Base-by-base conservation (phyloP, 345 rosid species). In the Eucalyptus marginata region DNA sequence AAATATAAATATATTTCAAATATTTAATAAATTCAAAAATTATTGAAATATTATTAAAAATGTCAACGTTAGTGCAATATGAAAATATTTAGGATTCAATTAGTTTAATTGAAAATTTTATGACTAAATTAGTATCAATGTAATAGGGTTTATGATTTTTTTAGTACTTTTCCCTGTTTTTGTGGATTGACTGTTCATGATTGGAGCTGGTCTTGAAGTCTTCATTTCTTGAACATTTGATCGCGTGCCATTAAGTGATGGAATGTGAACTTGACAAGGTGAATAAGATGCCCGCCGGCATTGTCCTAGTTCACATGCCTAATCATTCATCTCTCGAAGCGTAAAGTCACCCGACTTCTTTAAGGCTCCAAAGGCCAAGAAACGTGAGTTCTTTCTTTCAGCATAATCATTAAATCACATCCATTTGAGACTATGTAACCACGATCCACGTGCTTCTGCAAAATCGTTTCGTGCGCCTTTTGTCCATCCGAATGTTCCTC, bases 51-150 rank as follows among this genome's bases (percentile, higher is more conserved):
- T 52, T 20, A 52, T 52, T 52, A 52, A 52, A 52, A 52, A 8
- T 52, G 10, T 52, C 10, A 0, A 18, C 2, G 0, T 20, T 52
- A 52, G 1, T 52, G 0, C 1, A 52, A 52, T 52, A 5, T 3
- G 10, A 52, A 52, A 52, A 52, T 52, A 0, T 52, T 52, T 52
- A 52, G 0, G 2, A 52, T 20, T 52, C 10, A 52, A 52, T 52
- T 52, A 0, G 2, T 8, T 0, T 20, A 52, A 52, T 52, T 20
- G 1, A 52, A 52, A 20, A 0, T 5, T 52, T 18, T 52, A 20
- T 18, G 2, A 20, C 0, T 52, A 20, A 52, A 52, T 52, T 20
- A 20, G 0, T 52, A 20, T 52, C 0, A 3, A 52, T 18, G 0
- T 52, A 1, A 52, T 18, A 18, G 10, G 4, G 1, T 52, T 52